phyloP scores from a whole-genome alignment of 2,329 filamentous ascomycete genomes.

The Colletotrichum lentis region DNA sequence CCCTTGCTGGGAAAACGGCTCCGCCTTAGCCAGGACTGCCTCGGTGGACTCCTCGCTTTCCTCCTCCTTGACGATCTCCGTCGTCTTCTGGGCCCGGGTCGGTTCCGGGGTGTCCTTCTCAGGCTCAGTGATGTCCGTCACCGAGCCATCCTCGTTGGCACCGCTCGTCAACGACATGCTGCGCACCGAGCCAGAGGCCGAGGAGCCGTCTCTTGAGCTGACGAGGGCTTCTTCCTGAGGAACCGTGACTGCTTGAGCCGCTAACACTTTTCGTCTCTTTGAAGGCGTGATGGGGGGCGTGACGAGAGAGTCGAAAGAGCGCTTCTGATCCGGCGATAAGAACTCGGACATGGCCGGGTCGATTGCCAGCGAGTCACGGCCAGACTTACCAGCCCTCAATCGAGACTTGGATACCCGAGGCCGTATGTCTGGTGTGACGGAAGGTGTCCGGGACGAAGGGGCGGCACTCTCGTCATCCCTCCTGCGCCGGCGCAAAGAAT shows the following conservation, averaged over 20 bases:
- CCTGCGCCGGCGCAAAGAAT: conserved; percentile 64
- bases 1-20: conserved; percentile 21
- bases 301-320: conserved; percentile 54
- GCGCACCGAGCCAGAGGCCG: conserved; percentile 45
- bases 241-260: conserved; percentile 41
- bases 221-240: conserved; percentile 40
- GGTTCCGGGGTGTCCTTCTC: conserved; percentile 58
- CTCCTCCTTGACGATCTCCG: conserved; percentile 46
- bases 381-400: conserved; percentile 40
- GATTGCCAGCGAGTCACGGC: conserved; percentile 36
- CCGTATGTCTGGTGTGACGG: conserved; percentile 46
- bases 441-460: conserved; percentile 64
- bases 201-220: conserved; percentile 54
- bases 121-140: conserved; percentile 60
- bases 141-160: conserved; percentile 44
- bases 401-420: conserved; percentile 42
- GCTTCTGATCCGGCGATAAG: conserved; percentile 47
- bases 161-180: conserved; percentile 47
- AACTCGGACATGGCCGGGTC: conserved; percentile 45
- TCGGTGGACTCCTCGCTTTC: conserved; percentile 42
- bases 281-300: conserved; percentile 65
- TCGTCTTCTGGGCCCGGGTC: conserved; percentile 45
- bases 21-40: conserved; percentile 36
- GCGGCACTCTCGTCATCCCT: conserved; percentile 61
- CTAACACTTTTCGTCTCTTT: conserved; percentile 56